Evolutionary conservation across 192 early-diverging fungal genomes (phyloP).

Genomic region (Kickxella alabastrina): DNA sequence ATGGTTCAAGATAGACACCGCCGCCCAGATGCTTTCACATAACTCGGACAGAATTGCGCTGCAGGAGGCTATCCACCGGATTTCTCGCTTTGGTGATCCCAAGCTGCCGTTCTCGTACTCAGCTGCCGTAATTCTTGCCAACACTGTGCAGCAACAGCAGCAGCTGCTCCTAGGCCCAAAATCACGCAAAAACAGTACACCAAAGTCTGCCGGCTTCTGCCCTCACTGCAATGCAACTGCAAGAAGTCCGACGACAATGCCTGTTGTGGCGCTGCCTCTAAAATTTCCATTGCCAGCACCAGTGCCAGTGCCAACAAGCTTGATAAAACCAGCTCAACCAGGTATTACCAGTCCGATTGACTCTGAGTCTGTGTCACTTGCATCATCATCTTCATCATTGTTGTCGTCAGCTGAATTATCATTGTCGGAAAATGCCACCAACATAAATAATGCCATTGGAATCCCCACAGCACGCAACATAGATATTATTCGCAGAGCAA

Average conservation of each 20-base stretch:
- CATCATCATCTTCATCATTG: too few species aligned
- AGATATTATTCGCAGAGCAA: slow-evolving; percentile 37
- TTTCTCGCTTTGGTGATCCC: slow-evolving; percentile 14
- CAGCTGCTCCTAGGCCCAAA: background rate
- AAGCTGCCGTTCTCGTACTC: slow-evolving; percentile 21
- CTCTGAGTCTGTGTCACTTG: too few species aligned
- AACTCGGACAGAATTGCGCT: slow-evolving; percentile 36
- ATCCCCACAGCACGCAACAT: slow-evolving; percentile 19
- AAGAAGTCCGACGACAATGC: too few species aligned
- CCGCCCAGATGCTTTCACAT: slow-evolving; percentile 45
- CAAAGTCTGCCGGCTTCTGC: background rate
- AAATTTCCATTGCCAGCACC: too few species aligned
- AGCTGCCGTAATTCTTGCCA: background rate
- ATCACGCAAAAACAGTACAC: background rate
- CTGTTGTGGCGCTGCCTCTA: too few species aligned
- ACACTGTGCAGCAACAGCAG: background rate
- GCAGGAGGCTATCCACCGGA: slow-evolving; percentile 39
- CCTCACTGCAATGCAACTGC: background rate
- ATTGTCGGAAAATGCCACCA: slow-evolving; percentile 25
- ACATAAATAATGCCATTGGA: slow-evolving; percentile 11
- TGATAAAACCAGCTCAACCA: too few species aligned
- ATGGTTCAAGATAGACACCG: slow-evolving; percentile 52
- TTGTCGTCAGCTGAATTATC: slow-evolving; percentile 8
- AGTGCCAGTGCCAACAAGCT: too few species aligned
- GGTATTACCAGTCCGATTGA: too few species aligned